These are phyloP conservation scores for Echinosophora koreensis DNA, from an alignment of 306 rosid genomes.

Conservation along the genomic window DNA sequence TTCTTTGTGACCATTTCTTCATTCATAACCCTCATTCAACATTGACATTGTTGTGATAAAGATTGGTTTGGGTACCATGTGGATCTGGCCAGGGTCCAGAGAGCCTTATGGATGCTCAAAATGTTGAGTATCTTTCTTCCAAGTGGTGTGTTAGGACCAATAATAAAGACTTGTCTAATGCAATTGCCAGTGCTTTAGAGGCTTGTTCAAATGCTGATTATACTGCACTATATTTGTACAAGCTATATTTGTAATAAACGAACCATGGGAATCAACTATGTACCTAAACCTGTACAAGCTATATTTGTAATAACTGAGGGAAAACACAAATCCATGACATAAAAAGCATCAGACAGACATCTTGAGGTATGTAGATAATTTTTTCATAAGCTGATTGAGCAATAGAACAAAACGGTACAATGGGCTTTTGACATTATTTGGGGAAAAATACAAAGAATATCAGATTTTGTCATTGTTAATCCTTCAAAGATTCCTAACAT, in stretches of 20 bases:
- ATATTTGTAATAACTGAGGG: no score
- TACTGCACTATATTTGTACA: slow-evolving; percentile 69
- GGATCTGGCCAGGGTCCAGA: slow-evolving; percentile 70
- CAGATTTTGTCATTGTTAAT: slow-evolving; percentile 44
- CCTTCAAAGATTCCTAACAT: slow-evolving; percentile 53
- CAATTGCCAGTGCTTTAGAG: slow-evolving; percentile 63
- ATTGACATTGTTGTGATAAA: slow-evolving; percentile 77
- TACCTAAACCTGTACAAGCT: no score
- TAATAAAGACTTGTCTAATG: slow-evolving; percentile 75
- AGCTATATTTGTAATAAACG: no score
- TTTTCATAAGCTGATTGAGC: not conserved
- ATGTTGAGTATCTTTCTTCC: slow-evolving; percentile 79
- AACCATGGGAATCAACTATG: no score
- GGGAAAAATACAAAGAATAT: not conserved
- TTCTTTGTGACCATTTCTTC: slow-evolving; percentile 88
- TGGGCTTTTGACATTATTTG: not conserved
- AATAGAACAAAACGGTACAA: not conserved
- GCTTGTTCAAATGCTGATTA: slow-evolving; percentile 87
- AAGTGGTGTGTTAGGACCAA: slow-evolving; percentile 97
- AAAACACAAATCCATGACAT: no score
- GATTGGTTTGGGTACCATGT: slow-evolving; percentile 89
- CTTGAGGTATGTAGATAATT: no score
- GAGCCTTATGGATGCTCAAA: slow-evolving; percentile 72
- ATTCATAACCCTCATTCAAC: slow-evolving; percentile 59
- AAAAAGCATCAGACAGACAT: no score